A percentile compares a stretch with the other conserved stretches of the same genome.
Conservation (phyloP, 805 yeast species). For the Teunomyces cretensis region DNA sequence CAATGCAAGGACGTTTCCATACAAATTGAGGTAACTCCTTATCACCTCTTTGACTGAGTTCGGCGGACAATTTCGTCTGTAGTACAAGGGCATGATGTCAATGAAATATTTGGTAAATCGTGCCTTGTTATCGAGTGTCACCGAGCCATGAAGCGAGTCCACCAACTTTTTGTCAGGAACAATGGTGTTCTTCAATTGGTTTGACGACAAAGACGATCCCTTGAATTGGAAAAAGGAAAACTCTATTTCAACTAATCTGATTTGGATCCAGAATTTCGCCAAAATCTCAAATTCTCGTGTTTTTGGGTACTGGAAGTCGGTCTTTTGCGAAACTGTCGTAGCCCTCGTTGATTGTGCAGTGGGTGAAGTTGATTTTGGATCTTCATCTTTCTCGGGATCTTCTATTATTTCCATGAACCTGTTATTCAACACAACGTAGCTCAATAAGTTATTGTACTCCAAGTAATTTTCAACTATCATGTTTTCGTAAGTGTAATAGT, state of each 20-base stretch:
- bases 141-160: constrained; percentile 15
- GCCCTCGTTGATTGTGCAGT: neutral
- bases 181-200: constrained; percentile 23
- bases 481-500: constrained; percentile 18
- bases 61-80: constrained; percentile 12
- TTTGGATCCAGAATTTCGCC: constrained; percentile 25
- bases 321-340: neutral
- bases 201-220: constrained; percentile 24
- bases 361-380: neutral
- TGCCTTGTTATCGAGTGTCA: constrained; percentile 8
- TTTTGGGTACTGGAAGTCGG: constrained; percentile 5
- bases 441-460: constrained; percentile 27
- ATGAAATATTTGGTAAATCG: constrained; percentile 9
- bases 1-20: constrained; percentile 12
- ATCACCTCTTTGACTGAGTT: constrained; percentile 13
- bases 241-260: constrained; percentile 27
- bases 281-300: constrained; percentile 16
- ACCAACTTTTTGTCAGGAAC: constrained; percentile 22
- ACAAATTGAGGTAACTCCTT: constrained; percentile 16
- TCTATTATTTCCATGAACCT: constrained; percentile 17
- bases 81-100: constrained; percentile 20
- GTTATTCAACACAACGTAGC: constrained; percentile 17
- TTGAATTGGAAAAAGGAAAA: constrained; percentile 27
- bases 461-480: constrained; percentile 23
- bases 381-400: constrained; percentile 12